Conservation (phyloP, 1,284 basidiomycete species). For the Cryptococcus depauperatus region DNA sequence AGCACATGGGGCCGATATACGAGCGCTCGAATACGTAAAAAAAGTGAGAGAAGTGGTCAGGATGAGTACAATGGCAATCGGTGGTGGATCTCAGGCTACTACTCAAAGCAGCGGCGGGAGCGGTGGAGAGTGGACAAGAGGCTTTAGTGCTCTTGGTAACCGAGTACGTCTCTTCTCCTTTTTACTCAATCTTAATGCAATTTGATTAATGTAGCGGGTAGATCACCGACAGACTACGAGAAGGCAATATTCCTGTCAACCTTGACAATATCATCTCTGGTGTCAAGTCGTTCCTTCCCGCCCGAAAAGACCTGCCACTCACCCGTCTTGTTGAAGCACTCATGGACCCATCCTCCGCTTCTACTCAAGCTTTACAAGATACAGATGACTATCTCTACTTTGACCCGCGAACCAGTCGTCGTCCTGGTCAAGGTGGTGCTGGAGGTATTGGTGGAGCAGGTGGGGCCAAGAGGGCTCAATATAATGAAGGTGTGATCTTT, state of each 20-base stretch:
- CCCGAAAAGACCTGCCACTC: slow-evolving; percentile 85
- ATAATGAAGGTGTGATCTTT: slow-evolving; percentile 83
- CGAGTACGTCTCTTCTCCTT: slow-evolving; percentile 53
- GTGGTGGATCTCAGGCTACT: slow-evolving; percentile 55
- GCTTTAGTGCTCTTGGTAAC: slow-evolving; percentile 86
- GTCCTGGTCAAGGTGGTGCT: slow-evolving; percentile 26
- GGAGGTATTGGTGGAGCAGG: neutral
- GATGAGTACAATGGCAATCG: slow-evolving; percentile 76
- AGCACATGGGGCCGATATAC: slow-evolving; percentile 66
- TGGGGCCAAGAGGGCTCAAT: slow-evolving; percentile 50
- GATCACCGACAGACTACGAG: slow-evolving; percentile 84
- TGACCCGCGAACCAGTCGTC: slow-evolving; percentile 70
- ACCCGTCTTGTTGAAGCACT: slow-evolving; percentile 90
- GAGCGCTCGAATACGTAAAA: slow-evolving; percentile 87
- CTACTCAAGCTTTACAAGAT: slow-evolving; percentile 85
- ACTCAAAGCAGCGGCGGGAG: slow-evolving; percentile 30
- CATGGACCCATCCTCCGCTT: slow-evolving; percentile 90
- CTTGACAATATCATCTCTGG: slow-evolving; percentile 93
- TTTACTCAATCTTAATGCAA: neutral
- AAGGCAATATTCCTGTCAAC: slow-evolving; percentile 61
- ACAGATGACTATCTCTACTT: slow-evolving; percentile 95
- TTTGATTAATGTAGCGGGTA: slow-evolving; percentile 1
- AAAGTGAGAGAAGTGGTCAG: slow-evolving; percentile 82
- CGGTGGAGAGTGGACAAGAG: slow-evolving; percentile 58
- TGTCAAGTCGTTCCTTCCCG: slow-evolving; percentile 95